A percentile compares a stretch with the other conserved stretches of the same genome.
Conservation (phyloP, 2,329 filamentous ascomycete genomes). For the Annulohypoxylon truncatum region DNA sequence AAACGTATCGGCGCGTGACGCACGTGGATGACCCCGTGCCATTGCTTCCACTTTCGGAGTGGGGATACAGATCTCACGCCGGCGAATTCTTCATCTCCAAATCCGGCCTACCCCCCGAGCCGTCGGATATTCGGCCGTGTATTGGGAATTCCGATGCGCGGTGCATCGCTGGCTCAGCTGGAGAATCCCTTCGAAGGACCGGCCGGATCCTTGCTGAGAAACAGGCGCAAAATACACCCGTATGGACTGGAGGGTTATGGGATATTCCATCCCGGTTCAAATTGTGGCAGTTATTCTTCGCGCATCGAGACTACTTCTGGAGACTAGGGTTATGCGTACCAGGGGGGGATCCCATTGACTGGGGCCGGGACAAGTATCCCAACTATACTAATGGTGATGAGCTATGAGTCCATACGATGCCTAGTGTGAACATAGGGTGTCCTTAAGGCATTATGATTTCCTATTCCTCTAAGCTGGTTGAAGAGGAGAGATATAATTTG, state of each 20-base stretch:
- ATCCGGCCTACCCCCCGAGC: slow-evolving; percentile 72
- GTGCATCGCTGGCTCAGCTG: slow-evolving; percentile 75
- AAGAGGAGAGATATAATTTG: slow-evolving; percentile 13
- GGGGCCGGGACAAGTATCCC: slow-evolving; percentile 66
- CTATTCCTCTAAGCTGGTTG: slow-evolving; percentile 8
- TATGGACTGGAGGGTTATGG: slow-evolving; percentile 59
- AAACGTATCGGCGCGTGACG: slow-evolving; percentile 80
- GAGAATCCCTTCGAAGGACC: slow-evolving; percentile 45
- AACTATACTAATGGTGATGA: slow-evolving; percentile 53
- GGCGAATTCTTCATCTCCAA: slow-evolving; percentile 91
- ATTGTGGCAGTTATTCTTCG: slow-evolving; percentile 93
- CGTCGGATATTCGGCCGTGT: slow-evolving; percentile 78
- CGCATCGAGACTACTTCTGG: slow-evolving; percentile 98
- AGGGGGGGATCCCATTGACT: slow-evolving; percentile 76
- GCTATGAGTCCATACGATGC: slow-evolving; percentile 47
- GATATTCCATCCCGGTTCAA: slow-evolving; percentile 72
- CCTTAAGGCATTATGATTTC: too few species aligned
- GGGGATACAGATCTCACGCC: slow-evolving; percentile 86
- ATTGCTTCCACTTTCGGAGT: slow-evolving; percentile 84
- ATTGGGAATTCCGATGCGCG: slow-evolving; percentile 74
- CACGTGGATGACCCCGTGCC: slow-evolving; percentile 90
- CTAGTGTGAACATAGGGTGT: slow-evolving; percentile 18
- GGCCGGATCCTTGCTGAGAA: slow-evolving; percentile 41
- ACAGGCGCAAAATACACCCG: slow-evolving; percentile 39
- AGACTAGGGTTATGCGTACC: slow-evolving; percentile 89